Evolutionary conservation across 345 rosid genomes (phyloP).

Genomic region (Sisymbrium irio): DNA sequence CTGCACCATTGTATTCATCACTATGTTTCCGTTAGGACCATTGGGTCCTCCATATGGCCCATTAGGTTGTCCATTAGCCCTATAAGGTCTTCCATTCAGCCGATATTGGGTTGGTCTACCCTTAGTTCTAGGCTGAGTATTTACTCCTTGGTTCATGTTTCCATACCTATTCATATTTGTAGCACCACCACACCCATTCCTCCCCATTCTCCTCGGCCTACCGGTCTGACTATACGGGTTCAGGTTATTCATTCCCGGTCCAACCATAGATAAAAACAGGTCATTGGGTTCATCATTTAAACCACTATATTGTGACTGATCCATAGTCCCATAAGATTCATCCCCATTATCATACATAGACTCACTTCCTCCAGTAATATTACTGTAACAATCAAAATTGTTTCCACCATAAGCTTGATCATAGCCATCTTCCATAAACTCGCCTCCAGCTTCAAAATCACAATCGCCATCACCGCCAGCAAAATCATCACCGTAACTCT

Average conservation of each 20-base stretch:
- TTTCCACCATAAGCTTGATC: constrained; percentile 23
- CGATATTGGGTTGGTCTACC: constrained; percentile 8
- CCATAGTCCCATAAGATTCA: constrained; percentile 7
- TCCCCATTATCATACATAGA: constrained; percentile 25
- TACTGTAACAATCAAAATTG: constrained; percentile 16
- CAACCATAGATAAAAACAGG: constrained; percentile 11
- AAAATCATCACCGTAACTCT: constrained; percentile 12
- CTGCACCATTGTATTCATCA: constrained; percentile 27
- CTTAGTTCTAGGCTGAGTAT: not conserved
- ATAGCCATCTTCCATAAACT: not conserved
- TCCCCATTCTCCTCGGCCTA: not conserved
- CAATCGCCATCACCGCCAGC: constrained; percentile 5
- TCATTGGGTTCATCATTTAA: not conserved
- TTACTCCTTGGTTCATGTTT: constrained; percentile 13
- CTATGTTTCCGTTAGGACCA: not conserved
- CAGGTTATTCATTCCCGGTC: constrained; percentile 10
- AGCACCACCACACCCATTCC: constrained; percentile 20
- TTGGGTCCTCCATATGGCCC: not conserved
- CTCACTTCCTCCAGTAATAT: constrained; percentile 14
- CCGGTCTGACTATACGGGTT: constrained; percentile 15
- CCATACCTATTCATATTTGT: constrained; percentile 18
- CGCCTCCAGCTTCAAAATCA: constrained; percentile 10
- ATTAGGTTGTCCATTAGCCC: not conserved
- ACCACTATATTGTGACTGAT: constrained; percentile 5
- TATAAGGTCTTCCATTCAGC: constrained; percentile 9